These are phyloP conservation scores for Hyphodiscus sp. DNA, from an alignment of 2,329 filamentous ascomycete genomes.

Conservation along the genomic window DNA sequence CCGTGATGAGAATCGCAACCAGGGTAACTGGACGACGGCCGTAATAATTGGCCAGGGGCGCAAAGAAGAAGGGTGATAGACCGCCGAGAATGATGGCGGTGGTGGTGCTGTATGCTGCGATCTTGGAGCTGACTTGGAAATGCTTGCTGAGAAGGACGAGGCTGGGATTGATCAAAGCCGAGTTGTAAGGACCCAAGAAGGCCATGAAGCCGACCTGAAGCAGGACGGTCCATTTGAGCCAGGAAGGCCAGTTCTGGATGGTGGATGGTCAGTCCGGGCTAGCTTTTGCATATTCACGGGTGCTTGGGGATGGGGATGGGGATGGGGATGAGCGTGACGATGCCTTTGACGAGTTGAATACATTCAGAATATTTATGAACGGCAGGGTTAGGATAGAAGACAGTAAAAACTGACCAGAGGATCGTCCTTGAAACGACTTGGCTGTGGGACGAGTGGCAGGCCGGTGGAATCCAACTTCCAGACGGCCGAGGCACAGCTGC, in stretches of 20 bases:
- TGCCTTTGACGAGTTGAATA: too few species aligned
- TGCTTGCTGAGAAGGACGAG: conserved; percentile 23
- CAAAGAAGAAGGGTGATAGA: conserved; percentile 26
- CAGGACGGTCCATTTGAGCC: conserved; percentile 29
- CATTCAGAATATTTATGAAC: not conserved
- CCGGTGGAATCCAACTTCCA: conserved; percentile 20
- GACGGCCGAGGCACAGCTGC: not conserved
- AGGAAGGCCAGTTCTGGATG: conserved; percentile 26
- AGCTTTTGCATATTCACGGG: too few species aligned
- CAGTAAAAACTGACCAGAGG: conserved; percentile 21
- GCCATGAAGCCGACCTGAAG: conserved; percentile 29
- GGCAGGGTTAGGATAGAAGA: not conserved
- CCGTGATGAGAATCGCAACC: conserved; percentile 23
- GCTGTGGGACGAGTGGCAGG: conserved; percentile 26
- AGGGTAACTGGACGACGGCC: conserved; percentile 28
- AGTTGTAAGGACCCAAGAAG: conserved; percentile 27
- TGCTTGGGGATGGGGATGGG: not conserved
- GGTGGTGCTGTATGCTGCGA: conserved; percentile 25
- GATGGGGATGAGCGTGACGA: not conserved
- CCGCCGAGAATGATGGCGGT: conserved; percentile 25
- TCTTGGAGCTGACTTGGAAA: conserved; percentile 19
- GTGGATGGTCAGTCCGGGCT: not conserved
- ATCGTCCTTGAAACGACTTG: conserved; percentile 27
- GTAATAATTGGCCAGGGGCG: conserved; percentile 24
- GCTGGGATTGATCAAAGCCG: conserved; percentile 26